Base-by-base conservation (phyloP, 148 eudicot genomes). In the Vaccinium corymbosum region DNA sequence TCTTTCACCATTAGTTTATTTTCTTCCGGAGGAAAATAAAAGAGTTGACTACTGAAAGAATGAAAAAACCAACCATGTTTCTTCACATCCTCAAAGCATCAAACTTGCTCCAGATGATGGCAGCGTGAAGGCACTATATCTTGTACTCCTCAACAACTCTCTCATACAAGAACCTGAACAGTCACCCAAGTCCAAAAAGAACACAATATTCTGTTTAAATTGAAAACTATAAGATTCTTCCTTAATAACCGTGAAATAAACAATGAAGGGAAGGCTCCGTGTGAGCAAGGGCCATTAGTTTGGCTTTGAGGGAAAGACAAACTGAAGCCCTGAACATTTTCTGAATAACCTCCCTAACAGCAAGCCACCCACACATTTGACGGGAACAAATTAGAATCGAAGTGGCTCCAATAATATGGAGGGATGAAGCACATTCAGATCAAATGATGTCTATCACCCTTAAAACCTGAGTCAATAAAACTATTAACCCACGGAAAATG, bases 11-110 rank as follows among this genome's bases (percentile, higher is more conserved):
- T 48, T 61, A 19, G 46, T 61, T 35, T 61, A 19, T 80, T 42
- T n/a, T 10, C 53, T 80, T 80, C 72, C 42, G 2, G 51, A 10
- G 27, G 82, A 80, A 61, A 66, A 62, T 10, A 12, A 71, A 80
- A 38, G 25, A n/a, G 61, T 20, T 80, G 29, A 76, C 80, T 50
- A 62, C 74, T 76, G 62, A 57, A 64, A 62, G 81, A 59, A 79
- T 59, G 42, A 75, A 78, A 62, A 53, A 78, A 77, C 85, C 81
- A 77, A 83, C 81, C 78, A 7, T 51, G 53, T 61, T 77, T 61
- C 74, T 77, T 70, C 85, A 83, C 76, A 77, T 83, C 85, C 85
- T 77, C 85, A 78, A 78, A 7, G 85, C 85, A 77, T 83, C 80
- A 75, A 42, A 56, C 74, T 78, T 59, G 76, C 72, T 66, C 72